phyloP scores from a whole-genome alignment of 2,329 filamentous ascomycete genomes.

The Xylaria hypoxylon region DNA sequence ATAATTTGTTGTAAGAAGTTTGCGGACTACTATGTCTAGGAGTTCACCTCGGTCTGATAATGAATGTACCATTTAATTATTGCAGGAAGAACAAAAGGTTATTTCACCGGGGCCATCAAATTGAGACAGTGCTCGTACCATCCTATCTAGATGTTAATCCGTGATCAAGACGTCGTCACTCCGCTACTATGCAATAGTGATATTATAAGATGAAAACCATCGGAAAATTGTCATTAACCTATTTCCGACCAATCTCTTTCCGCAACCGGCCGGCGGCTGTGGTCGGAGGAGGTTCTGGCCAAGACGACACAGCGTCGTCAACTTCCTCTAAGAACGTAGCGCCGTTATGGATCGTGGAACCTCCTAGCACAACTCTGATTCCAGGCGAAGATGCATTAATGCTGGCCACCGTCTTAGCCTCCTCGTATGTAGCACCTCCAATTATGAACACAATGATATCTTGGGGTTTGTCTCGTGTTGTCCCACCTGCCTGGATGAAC shows the following conservation, averaged over 20 bases:
- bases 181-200: slow-evolving; percentile 10
- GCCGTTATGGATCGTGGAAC: slow-evolving; percentile 89
- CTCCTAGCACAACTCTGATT: slow-evolving; percentile 87
- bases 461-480: slow-evolving; percentile 94
- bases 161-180: background rate
- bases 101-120: background rate
- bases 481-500: slow-evolving; percentile 88
- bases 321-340: slow-evolving; percentile 90
- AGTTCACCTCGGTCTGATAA: too few species aligned
- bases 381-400: slow-evolving; percentile 93
- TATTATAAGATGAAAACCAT: slow-evolving; percentile 6
- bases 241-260: slow-evolving; percentile 68
- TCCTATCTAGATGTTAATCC: background rate
- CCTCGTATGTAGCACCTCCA: slow-evolving; percentile 94
- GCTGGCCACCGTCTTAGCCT: slow-evolving; percentile 94
- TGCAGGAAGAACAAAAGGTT: too few species aligned
- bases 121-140: background rate
- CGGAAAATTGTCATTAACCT: slow-evolving; percentile 34
- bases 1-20: too few species aligned
- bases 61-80: too few species aligned
- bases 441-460: slow-evolving; percentile 96
- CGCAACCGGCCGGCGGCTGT: slow-evolving; percentile 72
- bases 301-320: slow-evolving; percentile 85
- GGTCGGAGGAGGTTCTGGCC: slow-evolving; percentile 77
- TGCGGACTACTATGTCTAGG: too few species aligned